Percentiles rank a stretch among this genome's conserved stretches.
These are phyloP conservation scores for Pezicula carpinea DNA, from an alignment of 2,329 filamentous ascomycete genomes.

Conservation along the genomic window DNA sequence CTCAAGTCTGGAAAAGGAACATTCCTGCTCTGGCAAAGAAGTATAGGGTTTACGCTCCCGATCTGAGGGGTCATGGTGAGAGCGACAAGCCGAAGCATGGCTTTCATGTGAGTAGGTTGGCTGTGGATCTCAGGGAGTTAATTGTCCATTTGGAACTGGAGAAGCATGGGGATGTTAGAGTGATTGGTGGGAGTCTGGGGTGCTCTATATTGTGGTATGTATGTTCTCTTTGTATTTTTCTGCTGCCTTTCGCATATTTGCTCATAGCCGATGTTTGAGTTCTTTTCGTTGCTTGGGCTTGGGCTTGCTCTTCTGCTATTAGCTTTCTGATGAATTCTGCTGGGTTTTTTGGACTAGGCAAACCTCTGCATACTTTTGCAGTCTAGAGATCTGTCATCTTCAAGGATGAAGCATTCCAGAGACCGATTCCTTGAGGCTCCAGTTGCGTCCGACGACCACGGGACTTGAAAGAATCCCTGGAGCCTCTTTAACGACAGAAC, in stretches of 20 bases:
- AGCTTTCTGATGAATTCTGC: too few relatives aligned
- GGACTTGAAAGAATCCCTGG: too few relatives aligned
- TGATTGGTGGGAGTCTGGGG: constrained; percentile 27
- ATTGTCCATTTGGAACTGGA: constrained; percentile 9
- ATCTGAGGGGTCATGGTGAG: constrained; percentile 26
- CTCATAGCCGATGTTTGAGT: too few relatives aligned
- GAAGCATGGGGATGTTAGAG: constrained; percentile 2
- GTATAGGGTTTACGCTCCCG: constrained; percentile 24
- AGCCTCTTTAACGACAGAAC: too few relatives aligned
- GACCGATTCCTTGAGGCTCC: too few relatives aligned
- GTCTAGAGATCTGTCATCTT: neutral
- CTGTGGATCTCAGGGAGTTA: constrained; percentile 25
- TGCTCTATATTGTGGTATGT: constrained; percentile 28
- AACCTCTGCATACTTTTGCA: neutral
- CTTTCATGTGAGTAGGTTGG: constrained; percentile 26
- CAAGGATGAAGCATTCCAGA: neutral
- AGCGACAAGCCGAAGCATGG: constrained; percentile 24
- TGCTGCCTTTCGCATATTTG: neutral
- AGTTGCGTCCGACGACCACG: too few relatives aligned
- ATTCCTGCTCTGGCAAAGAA: constrained; percentile 15
- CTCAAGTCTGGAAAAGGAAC: constrained; percentile 25
- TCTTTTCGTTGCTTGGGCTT: too few relatives aligned
- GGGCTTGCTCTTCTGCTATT: too few relatives aligned
- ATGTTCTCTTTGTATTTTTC: neutral
- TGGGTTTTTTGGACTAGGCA: too few relatives aligned